Conservation (phyloP, 257 asterid species). For the Ophiorrhiza pumila region DNA sequence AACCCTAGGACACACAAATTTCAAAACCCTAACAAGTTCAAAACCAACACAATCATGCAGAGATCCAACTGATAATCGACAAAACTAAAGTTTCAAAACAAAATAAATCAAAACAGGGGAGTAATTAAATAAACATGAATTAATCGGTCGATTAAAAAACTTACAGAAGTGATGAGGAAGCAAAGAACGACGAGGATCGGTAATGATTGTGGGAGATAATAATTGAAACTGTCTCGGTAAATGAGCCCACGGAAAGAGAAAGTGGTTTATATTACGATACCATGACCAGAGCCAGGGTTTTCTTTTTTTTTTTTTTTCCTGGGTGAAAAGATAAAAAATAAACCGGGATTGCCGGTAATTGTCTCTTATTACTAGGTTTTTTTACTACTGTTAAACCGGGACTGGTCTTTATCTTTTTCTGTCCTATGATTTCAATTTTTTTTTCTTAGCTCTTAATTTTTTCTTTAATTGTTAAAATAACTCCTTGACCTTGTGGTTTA, state of each 20-base stretch:
- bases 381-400: too few relatives aligned
- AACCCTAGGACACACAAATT: neutral
- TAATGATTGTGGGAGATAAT: neutral
- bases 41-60: neutral
- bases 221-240: conserved; percentile 12
- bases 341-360: conserved; percentile 6
- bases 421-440: too few relatives aligned
- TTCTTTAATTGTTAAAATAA: too few relatives aligned
- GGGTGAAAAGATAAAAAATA: neutral
- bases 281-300: neutral
- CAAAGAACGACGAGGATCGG: conserved; percentile 2
- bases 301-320: neutral
- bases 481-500: too few relatives aligned
- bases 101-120: neutral
- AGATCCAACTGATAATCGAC: conserved; percentile 4
- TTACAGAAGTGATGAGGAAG: conserved; percentile 7
- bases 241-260: neutral
- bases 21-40: neutral
- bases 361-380: too few relatives aligned
- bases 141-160: neutral
- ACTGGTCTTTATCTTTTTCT: too few relatives aligned
- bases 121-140: neutral
- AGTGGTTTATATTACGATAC: neutral
- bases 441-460: too few relatives aligned
- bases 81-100: neutral